A percentile compares a stretch with the other conserved stretches of the same genome.
Conservation (phyloP, 2,329 filamentous ascomycete species). For the Beauveria varroae region DNA sequence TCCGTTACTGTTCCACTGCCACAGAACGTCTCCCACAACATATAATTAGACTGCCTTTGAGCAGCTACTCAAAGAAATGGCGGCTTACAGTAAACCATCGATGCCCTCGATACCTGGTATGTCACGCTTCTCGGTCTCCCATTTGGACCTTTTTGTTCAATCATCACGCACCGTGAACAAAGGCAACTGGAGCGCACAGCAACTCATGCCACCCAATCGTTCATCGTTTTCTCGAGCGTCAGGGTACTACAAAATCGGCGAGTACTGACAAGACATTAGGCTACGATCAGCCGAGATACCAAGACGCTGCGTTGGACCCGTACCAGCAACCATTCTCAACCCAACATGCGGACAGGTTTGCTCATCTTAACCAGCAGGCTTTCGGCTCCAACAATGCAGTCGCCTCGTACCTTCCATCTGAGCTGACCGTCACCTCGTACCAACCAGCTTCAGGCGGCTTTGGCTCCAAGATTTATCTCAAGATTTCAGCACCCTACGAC, state of each 20-base stretch:
- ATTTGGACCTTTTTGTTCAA: too few relatives aligned
- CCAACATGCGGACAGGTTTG: constrained; percentile 40
- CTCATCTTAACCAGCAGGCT: constrained; percentile 46
- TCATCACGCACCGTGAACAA: too few relatives aligned
- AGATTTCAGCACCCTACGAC: constrained; percentile 69
- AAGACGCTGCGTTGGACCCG: constrained; percentile 47
- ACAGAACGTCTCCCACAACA: neutral
- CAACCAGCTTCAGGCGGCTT: constrained; percentile 60
- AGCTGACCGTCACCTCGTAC: constrained; percentile 58
- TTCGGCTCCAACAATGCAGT: constrained; percentile 56
- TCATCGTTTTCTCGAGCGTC: too few relatives aligned
- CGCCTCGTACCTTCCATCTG: constrained; percentile 57
- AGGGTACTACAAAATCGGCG: neutral
- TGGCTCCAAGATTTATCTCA: constrained; percentile 65
- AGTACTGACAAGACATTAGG: constrained; percentile 30
- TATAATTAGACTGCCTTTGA: neutral
- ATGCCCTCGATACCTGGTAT: constrained; percentile 74
- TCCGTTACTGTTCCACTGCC: neutral
- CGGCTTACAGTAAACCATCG: constrained; percentile 66
- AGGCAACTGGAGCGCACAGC: neutral
- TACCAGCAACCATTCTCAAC: constrained; percentile 42
- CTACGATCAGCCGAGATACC: constrained; percentile 54
- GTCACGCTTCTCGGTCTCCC: constrained; percentile 28
- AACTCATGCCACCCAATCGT: neutral
- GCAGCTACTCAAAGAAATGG: constrained; percentile 23